These are phyloP conservation scores for Phyllostachys edulis DNA, from an alignment of 176 grass and related monocot species.

Conservation along the genomic window DNA sequence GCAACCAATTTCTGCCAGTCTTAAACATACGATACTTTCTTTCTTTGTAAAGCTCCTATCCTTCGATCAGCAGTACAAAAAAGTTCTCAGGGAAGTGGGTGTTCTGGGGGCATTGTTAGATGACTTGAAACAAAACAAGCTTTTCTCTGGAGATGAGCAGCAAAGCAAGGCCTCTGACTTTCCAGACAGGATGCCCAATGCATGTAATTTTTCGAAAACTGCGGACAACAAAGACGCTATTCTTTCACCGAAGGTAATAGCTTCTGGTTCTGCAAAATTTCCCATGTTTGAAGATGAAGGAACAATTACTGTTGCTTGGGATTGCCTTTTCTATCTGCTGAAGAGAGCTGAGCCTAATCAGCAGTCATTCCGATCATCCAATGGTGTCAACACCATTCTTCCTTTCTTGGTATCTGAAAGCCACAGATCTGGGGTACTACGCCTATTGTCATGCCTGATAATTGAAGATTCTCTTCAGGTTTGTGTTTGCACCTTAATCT, in stretches of 20 bases:
- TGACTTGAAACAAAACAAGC: constrained; percentile 94
- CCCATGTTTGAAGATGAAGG: constrained; percentile 96
- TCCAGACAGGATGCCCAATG: constrained; percentile 46
- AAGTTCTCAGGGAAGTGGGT: constrained; percentile 95
- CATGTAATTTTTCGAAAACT: constrained; percentile 62
- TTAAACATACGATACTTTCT: constrained; percentile 88
- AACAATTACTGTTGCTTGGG: constrained; percentile 88
- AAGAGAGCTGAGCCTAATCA: constrained; percentile 96
- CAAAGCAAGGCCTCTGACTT: constrained; percentile 61
- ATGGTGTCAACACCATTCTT: constrained; percentile 82
- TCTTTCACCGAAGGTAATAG: constrained; percentile 74
- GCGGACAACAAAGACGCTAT: constrained; percentile 79
- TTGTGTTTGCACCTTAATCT: constrained; percentile 15
- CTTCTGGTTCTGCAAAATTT: constrained; percentile 61
- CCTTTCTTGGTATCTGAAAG: constrained; percentile 82
- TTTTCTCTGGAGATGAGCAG: constrained; percentile 71
- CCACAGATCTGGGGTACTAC: constrained; percentile 81
- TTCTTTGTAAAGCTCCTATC: constrained; percentile 98
- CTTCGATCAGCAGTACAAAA: constrained; percentile 99
- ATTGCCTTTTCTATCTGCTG: constrained; percentile 97
- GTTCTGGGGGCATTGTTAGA: constrained; percentile 92
- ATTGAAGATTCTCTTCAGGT: constrained; percentile 99
- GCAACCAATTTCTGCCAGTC: constrained; percentile 84
- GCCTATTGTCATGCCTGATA: constrained; percentile 87
- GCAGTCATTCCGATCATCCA: constrained; percentile 83